Percentiles rank a stretch among this genome's conserved stretches.
These are phyloP conservation scores for Dillenia suffruticosa DNA, from an alignment of 164 flowering plant genomes.

Conservation along the genomic window DNA sequence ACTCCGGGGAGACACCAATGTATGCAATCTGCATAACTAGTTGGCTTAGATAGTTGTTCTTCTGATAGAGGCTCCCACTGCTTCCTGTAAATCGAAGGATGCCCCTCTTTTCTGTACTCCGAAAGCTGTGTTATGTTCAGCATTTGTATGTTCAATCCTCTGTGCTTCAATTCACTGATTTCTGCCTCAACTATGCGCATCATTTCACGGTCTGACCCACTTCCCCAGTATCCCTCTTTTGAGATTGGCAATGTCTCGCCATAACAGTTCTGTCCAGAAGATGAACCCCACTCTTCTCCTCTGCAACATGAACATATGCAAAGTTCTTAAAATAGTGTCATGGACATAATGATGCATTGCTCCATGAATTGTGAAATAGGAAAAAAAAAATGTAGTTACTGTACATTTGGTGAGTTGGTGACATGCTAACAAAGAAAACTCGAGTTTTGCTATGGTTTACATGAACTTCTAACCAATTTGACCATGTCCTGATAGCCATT, in stretches of 20 bases:
- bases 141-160: conserved; percentile 41
- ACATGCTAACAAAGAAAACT: conserved; percentile 50
- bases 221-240: conserved; percentile 33
- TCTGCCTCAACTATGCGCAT: conserved; percentile 37
- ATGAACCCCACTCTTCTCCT: conserved; percentile 53
- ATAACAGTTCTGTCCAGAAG: conserved; percentile 35
- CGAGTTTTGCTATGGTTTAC: conserved; percentile 35
- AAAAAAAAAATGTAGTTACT: neutral
- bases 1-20: conserved; percentile 79
- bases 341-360: too few species aligned
- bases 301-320: conserved; percentile 14
- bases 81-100: conserved; percentile 50
- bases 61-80: conserved; percentile 54
- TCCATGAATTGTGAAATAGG: too few species aligned
- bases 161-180: conserved; percentile 22
- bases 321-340: too few species aligned
- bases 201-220: conserved; percentile 36
- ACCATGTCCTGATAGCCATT: conserved; percentile 61
- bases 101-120: conserved; percentile 63
- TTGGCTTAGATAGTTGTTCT: conserved; percentile 39
- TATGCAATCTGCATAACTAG: conserved; percentile 49
- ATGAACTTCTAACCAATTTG: conserved; percentile 58
- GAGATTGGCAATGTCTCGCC: conserved; percentile 32
- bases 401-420: conserved; percentile 57
- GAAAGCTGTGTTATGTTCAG: conserved; percentile 63